Base-by-base conservation (phyloP, 2,329 filamentous ascomycete genomes). In the Fusarium chuoi region DNA sequence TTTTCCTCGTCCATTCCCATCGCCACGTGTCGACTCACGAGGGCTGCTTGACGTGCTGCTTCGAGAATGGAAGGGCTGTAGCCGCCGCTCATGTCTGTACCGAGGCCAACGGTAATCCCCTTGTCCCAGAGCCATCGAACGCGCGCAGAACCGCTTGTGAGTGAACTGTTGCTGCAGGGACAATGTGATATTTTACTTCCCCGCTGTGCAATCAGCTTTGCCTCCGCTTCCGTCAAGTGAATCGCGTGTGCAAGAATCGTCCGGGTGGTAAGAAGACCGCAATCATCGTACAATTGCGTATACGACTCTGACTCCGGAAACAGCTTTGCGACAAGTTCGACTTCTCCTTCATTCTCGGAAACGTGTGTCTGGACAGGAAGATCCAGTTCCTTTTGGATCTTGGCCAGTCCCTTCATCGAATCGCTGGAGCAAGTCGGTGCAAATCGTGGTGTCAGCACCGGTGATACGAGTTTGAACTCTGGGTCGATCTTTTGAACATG, bases 41-140 rank as follows among this genome's bases (percentile, higher is more conserved):
- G 87, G 57, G 91, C 89, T 0, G 96, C 94, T 78, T 96, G 93
- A 20, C 95, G 85, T 48, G 92, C 94, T n/a, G 94, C 91, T 74
- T 96, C 93, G 1, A 98, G 88, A 15, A 98, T 89, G 69, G 90
- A 94, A 0, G 94, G 88, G 62, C 91, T 93, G 81, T 96, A 98
- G 0, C 96, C 96, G 6, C 96, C 96, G 76, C 90, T 93, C 65
- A 98, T 91, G 81, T 99, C 96, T 1, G 96, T 98, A 0, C 96
- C 96, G 1, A 99, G 84, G 0, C 96, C 96, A 11, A 98, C 91
- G 0, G 89, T 90, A 51, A 98, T 87, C 0, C 94, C 94, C 59
- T 88, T 87, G 28, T 94, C 88, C 59, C 98, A 86, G 75, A 98
- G 81, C 82, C 89, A 89, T 24, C 96, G 87, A 5, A 99, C 92